phyloP scores from a whole-genome alignment of 202 grass and related monocot genomes.

The Tripidium arundinaceum region DNA sequence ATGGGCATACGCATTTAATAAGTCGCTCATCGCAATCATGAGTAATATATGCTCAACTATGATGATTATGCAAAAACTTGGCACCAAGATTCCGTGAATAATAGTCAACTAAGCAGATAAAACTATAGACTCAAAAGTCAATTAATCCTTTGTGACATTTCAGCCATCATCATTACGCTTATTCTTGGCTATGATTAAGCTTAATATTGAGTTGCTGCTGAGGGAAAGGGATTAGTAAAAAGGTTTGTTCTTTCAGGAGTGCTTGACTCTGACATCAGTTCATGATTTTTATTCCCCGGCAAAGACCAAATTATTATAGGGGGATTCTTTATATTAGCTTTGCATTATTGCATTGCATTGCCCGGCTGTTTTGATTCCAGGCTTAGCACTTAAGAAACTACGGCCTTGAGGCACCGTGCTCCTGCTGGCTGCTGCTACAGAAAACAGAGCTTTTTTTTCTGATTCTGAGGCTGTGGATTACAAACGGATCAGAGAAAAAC shows the following conservation, averaged over 20 bases:
- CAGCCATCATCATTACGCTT: slow-evolving; percentile 30
- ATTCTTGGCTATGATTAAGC: slow-evolving; percentile 39
- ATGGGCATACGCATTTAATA: background rate
- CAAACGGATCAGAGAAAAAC: background rate
- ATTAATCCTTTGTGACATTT: background rate
- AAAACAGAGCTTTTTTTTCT: background rate
- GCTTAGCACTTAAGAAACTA: slow-evolving; percentile 40
- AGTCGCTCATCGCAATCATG: slow-evolving; percentile 21
- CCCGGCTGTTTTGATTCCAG: slow-evolving; percentile 41
- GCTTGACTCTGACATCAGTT: slow-evolving; percentile 17
- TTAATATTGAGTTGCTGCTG: background rate
- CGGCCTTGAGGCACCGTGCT: background rate
- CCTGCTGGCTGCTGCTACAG: background rate
- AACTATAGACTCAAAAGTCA: background rate
- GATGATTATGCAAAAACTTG: slow-evolving; percentile 19
- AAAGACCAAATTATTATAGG: slow-evolving; percentile 1
- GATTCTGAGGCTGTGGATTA: background rate
- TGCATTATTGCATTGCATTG: slow-evolving; percentile 20
- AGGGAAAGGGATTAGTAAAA: background rate
- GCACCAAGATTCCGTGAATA: slow-evolving; percentile 12
- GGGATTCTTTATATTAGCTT: slow-evolving; percentile 1
- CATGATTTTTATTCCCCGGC: slow-evolving; percentile 34
- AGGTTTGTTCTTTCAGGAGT: background rate
- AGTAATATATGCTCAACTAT: slow-evolving; percentile 29
- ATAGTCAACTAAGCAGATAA: slow-evolving; percentile 18